Conservation (phyloP, 73 alveolate species). For the Stentor coeruleus region DNA sequence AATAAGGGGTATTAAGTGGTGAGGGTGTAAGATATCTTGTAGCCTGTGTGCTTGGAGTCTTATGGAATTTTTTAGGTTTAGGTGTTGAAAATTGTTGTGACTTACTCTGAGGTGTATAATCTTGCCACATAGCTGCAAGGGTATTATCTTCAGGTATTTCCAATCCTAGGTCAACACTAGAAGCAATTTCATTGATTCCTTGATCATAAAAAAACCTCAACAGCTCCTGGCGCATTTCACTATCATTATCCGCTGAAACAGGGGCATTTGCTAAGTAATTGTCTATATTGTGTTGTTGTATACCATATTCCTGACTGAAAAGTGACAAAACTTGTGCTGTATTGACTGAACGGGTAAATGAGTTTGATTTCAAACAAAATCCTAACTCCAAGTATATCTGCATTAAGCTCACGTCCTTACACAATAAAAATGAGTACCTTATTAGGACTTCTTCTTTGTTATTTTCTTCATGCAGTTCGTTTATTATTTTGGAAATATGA, state of each 20-base stretch:
- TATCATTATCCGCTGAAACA: not conserved
- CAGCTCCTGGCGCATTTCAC: not conserved
- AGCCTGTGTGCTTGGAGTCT: conserved; percentile 25
- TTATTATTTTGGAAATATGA: not conserved
- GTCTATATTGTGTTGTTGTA: not conserved
- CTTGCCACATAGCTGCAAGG: not conserved
- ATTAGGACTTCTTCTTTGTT: not conserved
- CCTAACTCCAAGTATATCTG: conserved; percentile 18
- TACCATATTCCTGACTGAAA: not conserved
- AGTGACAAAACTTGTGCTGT: not conserved
- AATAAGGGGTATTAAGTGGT: conserved; percentile 7
- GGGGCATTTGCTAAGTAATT: conserved; percentile 11
- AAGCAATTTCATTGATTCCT: conserved; percentile 1
- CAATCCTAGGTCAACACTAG: conserved; percentile 4
- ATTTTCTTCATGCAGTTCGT: not conserved
- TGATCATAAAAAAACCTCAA: not conserved
- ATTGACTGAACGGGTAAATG: not conserved
- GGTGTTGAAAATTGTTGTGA: conserved; percentile 15
- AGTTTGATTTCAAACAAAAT: not conserved
- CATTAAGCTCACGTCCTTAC: not conserved
- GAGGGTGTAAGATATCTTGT: not conserved
- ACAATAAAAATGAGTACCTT: not conserved
- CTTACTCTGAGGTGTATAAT: not conserved
- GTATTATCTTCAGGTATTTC: not conserved
- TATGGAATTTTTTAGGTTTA: not conserved